Base-by-base conservation (phyloP, 2,329 filamentous ascomycete species). In the Cucurbitaria berberidis region DNA sequence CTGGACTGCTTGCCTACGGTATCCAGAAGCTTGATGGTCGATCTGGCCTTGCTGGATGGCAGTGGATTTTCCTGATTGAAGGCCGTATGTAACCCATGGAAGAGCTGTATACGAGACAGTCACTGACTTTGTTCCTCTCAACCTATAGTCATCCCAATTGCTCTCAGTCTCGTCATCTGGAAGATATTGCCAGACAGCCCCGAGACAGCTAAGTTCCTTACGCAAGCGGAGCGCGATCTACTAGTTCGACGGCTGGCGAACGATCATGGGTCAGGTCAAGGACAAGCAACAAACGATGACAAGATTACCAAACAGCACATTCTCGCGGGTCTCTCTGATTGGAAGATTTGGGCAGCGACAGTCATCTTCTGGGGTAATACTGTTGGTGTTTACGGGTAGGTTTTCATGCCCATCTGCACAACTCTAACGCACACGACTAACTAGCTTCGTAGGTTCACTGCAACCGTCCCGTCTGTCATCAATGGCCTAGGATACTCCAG, bases 121-220 rank as follows among this genome's bases (percentile, higher is more conserved):
- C 10, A 30, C 27, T 30, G 11, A 30, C 27, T 30, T 11, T 30
- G 27, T 30, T 10, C n/a, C n/a, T 13, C 27, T 1, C 51, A 13
- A 30, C 10, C 26, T 30, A 3, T 30, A 30, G 27, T 76, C 2
- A 62, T 74, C 27, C 70, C 73, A 6, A 61, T 75, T 7, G 59
- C 60, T 2, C 46, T 74, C 0, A 80, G 82, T 7, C 62, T 81
- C 3, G 62, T 75, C 5, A 77, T 84, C 11, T 84, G 80, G 70
- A 83, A 85, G 45, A 48, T 81, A 0, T 72, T 86, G 0, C 82
- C 82, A 0, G 81, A 85, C 57, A 84, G 62, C 21, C 73, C 73
- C 0, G 72, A 74, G 46, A 74, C 70, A 0, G 80, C 80, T 5
- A 57, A 48, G 8, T 75, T 74, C 29, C 59, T 75, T 11, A 73